These are phyloP conservation scores for Sutorius eximius DNA, from an alignment of 1,284 basidiomycete species.

Conservation along the genomic window DNA sequence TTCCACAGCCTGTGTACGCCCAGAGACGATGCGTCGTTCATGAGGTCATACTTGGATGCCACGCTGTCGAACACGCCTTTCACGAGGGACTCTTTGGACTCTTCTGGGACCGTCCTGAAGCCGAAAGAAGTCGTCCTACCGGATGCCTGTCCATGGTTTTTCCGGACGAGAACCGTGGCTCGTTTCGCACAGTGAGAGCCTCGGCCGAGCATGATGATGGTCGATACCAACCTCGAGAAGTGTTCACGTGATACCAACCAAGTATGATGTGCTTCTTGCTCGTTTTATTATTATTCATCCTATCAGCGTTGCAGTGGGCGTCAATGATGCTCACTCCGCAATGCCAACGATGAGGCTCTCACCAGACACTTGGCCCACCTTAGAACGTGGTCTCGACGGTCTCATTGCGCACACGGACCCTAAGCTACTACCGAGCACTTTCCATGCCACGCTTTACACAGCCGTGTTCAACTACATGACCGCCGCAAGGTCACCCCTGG, in stretches of 20 bases:
- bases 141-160: slow-evolving; percentile 26
- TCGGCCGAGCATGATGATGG: slow-evolving; percentile 18
- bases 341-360: neutral
- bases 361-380: neutral
- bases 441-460: neutral
- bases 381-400: neutral
- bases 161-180: slow-evolving; percentile 14
- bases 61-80: slow-evolving; percentile 95
- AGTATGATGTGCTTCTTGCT: neutral
- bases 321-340: neutral
- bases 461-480: neutral
- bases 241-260: slow-evolving; percentile 3
- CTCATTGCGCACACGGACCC: neutral
- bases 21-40: slow-evolving; percentile 98
- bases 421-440: neutral
- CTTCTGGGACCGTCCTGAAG: slow-evolving; percentile 83
- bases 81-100: slow-evolving; percentile 77
- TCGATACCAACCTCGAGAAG: neutral
- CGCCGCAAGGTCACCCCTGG: neutral
- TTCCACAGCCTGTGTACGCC: slow-evolving; percentile 99
- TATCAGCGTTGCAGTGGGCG: neutral
- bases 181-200: slow-evolving; percentile 19
- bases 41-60: slow-evolving; percentile 93
- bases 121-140: slow-evolving; percentile 82
- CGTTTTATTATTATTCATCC: too few species aligned